Base-by-base conservation (phyloP, 2,329 filamentous ascomycete genomes). In the Corniculantispora saksenae region DNA sequence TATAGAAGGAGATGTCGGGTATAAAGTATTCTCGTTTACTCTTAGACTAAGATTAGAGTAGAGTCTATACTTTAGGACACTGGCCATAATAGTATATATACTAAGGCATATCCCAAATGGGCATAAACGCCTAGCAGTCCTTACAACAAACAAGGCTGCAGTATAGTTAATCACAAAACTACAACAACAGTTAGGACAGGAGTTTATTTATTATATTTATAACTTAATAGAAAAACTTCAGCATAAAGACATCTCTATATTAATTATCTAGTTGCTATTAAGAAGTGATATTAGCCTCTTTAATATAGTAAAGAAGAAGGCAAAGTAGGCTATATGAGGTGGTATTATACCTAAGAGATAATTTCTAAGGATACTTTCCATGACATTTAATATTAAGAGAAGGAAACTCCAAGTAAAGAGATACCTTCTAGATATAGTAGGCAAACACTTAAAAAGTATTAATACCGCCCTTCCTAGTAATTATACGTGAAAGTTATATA, bases 401-500 rank as follows among this genome's bases (percentile, higher is more conserved):
- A 53, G 21, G 35, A 53, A 57, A 23, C 64, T 61, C 27, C 21
- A 19, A 15, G 55, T 29, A 9, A 50, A 47, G 13, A 66, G 58
- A 55, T 38, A 43, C n/a, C 57, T 67, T 12, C 63, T 38, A 38
- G 58, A 65, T 25, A 50, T 57, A 17, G 35, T 66, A 27, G 63
- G 63, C 25, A 65, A 62, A 45, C 57, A 61, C 23, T 68, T 56
- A n/a, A 68, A 65, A 58, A 67, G 43, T 55, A 62, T 70, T 25
- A 58, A 70, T 38, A 61, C 23, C 35, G 65, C 64, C 19, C 45
- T 70, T n/a, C 66, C 64, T 25, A 66, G 67, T 15, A 65, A 68
- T 27, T 61, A 69, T 48, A 70, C 66, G 13, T 38, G 54, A 25
- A 48, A 65, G 38, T 51, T 71, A n/a, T 72, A 72, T 43, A 56